Evolutionary conservation across 192 early-diverging fungal genomes (phyloP).

Genomic region (Helicostylum pulchrum): DNA sequence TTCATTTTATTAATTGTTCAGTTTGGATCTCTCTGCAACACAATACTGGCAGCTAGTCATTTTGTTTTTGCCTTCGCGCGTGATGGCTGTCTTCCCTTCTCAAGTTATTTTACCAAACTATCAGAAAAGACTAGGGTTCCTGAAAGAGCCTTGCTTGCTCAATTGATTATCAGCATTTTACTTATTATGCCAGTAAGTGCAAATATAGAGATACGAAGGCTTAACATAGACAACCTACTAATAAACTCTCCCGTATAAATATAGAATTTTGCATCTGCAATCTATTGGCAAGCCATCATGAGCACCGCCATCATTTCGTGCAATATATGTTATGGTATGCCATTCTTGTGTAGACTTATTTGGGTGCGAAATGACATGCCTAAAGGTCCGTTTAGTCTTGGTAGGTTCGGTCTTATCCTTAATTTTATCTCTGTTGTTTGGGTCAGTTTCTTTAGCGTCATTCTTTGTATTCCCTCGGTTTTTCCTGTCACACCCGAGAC

Average conservation of each 20-base stretch:
- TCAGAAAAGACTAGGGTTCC: constrained; percentile 35
- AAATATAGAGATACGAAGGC: too few species aligned
- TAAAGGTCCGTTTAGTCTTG: constrained; percentile 40
- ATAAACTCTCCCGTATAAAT: neutral
- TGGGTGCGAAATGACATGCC: constrained; percentile 35
- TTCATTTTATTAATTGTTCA: constrained; percentile 40
- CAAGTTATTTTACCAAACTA: constrained; percentile 38
- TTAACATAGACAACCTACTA: too few species aligned
- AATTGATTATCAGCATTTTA: constrained; percentile 32
- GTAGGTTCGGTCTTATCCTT: constrained; percentile 31
- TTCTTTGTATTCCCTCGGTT: constrained; percentile 37
- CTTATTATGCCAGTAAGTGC: constrained; percentile 37
- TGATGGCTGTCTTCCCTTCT: constrained; percentile 46
- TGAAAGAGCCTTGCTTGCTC: constrained; percentile 33
- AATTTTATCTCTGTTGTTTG: constrained; percentile 39
- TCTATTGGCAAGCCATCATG: constrained; percentile 46
- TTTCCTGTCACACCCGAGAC: constrained; percentile 31
- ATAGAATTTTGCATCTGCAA: constrained; percentile 30
- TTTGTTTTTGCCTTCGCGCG: constrained; percentile 49
- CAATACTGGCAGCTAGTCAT: constrained; percentile 39
- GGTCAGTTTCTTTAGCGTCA: constrained; percentile 41
- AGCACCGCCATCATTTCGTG: constrained; percentile 44
- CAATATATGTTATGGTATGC: constrained; percentile 45
- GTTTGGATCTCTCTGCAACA: constrained; percentile 43
- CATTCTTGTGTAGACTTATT: constrained; percentile 40